Evolutionary conservation across 73 alveolate species (phyloP), one percentile per base, ranked within the genome.

Genomic region (Paramecium sonneborni): DNA sequence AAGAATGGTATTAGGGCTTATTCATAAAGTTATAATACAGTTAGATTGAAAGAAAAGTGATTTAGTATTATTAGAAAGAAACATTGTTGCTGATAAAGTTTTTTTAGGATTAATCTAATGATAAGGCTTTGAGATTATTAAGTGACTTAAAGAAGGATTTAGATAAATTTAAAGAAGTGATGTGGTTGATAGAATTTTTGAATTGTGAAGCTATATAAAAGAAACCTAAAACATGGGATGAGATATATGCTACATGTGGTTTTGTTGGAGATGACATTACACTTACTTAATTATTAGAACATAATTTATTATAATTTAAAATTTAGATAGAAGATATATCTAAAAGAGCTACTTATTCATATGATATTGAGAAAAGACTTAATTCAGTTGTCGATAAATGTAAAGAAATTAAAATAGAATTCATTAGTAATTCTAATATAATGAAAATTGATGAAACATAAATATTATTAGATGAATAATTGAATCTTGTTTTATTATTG

Each of bases 191-290:
- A 43, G 98, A 97, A 86, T 93, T 97, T 85, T 87, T 98, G 76
- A 90, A 97, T 39, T 94, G 98, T 67, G 99, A 98, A 67, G 99
- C 99, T 18, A 92, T 98, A 67, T 67, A 89, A 69, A 98, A 98
- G 76, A 46, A 69, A 9, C 85, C 85, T 11, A 69, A 88, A 20
- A 44, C 57, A 70, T 98, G 99, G 99, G 94, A 97, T 74, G 99
- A 97, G 93, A 92, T 98, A 30, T 86, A 94, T 91, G 95, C 96
- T 57, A 93, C 94, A 0, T 96, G 90, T 55, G 95, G 57, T 0
- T 44, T 46, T 85, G 32, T 88, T 34, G 94, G 95, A 72, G 98
- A 98, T 41, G 98, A 96, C 37, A 89, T 98, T 21, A 93, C 95
- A 9, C 93, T 98, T 35, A 95, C 95, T 79, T 68, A 93, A 41